Conservation (phyloP, 768 basidiomycete genomes). For the Gymnopilus dilepis region DNA sequence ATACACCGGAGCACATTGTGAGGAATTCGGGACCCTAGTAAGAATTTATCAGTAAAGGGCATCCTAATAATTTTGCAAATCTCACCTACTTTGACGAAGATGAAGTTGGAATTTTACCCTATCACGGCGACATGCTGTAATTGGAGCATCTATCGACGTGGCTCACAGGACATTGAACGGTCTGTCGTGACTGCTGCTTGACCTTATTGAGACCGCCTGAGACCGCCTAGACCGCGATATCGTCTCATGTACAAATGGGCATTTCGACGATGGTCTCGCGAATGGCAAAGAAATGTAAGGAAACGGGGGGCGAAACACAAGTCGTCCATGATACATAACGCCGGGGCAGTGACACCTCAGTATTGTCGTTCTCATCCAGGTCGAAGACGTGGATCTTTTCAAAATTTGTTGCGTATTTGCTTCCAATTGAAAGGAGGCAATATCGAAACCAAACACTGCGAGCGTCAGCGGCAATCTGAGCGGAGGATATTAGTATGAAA, state of each 20-base stretch:
- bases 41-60: conserved; percentile 19
- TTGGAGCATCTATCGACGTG: conserved; percentile 99
- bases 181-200: conserved; percentile 98
- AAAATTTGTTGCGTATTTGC: conserved; percentile 99
- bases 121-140: conserved; percentile 99
- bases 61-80: background rate
- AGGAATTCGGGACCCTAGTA: no score
- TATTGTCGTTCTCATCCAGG: conserved; percentile 97
- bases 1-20: conserved; percentile 99
- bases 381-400: conserved; percentile 99
- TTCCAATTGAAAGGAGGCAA: conserved; percentile 97
- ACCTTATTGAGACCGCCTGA: conserved; percentile 99
- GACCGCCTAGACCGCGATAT: no score
- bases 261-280: conserved; percentile 99
- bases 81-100: conserved; percentile 85
- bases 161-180: conserved; percentile 99
- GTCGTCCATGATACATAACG: conserved; percentile 99
- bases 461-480: conserved; percentile 95
- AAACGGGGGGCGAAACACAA: conserved; percentile 98
- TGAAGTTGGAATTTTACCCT: conserved; percentile 99
- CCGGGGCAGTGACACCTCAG: conserved; percentile 98
- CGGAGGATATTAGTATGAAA: background rate
- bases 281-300: conserved; percentile 98
- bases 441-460: conserved; percentile 98
- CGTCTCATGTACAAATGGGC: conserved; percentile 98